These are phyloP conservation scores for Saprolegnia parasitica DNA, from an alignment of 352 stramenopile species.

Conservation along the genomic window DNA sequence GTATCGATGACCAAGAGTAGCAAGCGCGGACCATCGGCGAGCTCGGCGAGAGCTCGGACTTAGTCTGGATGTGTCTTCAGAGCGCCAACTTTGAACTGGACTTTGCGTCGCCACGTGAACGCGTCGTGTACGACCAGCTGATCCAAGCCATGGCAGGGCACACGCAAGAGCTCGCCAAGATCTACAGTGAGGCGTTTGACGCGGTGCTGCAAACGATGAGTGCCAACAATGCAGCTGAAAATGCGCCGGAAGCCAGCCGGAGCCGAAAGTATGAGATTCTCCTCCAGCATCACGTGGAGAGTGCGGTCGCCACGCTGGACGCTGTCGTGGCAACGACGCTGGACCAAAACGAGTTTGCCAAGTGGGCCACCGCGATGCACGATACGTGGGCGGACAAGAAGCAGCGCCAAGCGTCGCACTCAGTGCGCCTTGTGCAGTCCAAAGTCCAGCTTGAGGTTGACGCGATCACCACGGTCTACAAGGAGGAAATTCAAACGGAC, in stretches of 20 bases:
- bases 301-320: not conserved
- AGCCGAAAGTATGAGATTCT: not conserved
- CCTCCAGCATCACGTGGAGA: not conserved
- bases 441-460: slow-evolving; percentile 4
- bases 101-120: not conserved
- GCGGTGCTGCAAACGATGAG: slow-evolving; percentile 2
- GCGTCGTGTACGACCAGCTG: not conserved
- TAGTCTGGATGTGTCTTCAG: slow-evolving; percentile 2
- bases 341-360: not conserved
- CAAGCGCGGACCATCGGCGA: not conserved
- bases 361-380: not conserved
- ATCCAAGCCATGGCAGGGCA: not conserved
- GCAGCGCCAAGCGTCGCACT: not conserved
- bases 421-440: not conserved
- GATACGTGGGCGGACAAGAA: not conserved
- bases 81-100: slow-evolving; percentile 1
- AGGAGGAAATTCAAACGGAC: not conserved
- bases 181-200: not conserved
- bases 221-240: not conserved
- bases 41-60: not conserved
- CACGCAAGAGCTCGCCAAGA: slow-evolving; percentile 9
- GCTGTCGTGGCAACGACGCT: not conserved
- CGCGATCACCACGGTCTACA: not conserved
- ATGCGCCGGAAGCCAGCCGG: not conserved
- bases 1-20: not conserved